Evolutionary conservation across 352 stramenopile species (phyloP).

Genomic region (Elongisporangium anandrum): DNA sequence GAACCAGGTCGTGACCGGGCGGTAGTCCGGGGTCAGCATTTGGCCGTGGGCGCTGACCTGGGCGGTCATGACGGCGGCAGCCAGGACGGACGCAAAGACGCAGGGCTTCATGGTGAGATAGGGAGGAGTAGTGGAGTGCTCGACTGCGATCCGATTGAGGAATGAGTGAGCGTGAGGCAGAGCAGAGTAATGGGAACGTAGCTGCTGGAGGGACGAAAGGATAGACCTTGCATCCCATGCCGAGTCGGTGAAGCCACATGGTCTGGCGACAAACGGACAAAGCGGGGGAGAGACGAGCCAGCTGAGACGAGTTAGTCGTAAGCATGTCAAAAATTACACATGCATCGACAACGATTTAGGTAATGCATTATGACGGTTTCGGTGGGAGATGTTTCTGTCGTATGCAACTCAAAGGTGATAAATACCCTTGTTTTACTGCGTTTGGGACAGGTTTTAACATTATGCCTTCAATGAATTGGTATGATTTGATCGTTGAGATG

Average conservation of each 20-base stretch:
- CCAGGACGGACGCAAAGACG: slow-evolving; percentile 21
- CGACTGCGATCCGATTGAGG: not conserved
- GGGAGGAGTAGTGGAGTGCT: not conserved
- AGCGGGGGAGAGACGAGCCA: not conserved
- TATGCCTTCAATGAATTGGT: not conserved
- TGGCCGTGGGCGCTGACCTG: slow-evolving; percentile 27
- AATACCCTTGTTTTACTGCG: not conserved
- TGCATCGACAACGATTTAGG: not conserved
- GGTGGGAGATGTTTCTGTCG: too few relatives aligned
- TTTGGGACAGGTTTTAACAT: too few relatives aligned
- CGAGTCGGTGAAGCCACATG: not conserved
- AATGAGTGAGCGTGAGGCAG: not conserved
- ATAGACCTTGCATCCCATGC: slow-evolving; percentile 1
- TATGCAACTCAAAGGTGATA: too few relatives aligned
- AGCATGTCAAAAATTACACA: not conserved
- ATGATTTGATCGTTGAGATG: not conserved
- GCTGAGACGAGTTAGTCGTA: not conserved
- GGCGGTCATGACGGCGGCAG: slow-evolving; percentile 13
- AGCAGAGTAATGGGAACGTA: not conserved
- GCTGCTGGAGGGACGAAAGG: not conserved
- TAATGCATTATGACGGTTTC: not conserved
- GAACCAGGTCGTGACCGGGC: slow-evolving; percentile 35
- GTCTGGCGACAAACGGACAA: not conserved
- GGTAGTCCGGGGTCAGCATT: slow-evolving; percentile 27
- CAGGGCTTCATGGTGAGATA: slow-evolving; percentile 17